A percentile compares a stretch with the other conserved stretches of the same genome.
These are phyloP conservation scores for Colletotrichum paranaense DNA, from an alignment of 2,329 filamentous ascomycete genomes.

Conservation along the genomic window DNA sequence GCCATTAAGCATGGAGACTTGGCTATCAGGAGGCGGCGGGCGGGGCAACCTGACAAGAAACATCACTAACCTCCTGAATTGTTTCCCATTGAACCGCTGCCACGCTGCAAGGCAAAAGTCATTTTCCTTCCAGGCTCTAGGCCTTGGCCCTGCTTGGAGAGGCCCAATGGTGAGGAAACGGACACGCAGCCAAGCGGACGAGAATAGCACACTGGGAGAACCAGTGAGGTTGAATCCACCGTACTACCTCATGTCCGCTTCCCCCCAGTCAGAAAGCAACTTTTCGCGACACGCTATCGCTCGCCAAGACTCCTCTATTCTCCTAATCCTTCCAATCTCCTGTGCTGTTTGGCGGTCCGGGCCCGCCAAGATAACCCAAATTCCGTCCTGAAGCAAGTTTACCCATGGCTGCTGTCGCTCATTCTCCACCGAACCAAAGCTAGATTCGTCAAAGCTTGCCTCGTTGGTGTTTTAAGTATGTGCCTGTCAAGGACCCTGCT, in stretches of 20 bases:
- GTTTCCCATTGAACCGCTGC: not conserved
- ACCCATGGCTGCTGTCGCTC: not conserved
- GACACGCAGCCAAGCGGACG: not conserved
- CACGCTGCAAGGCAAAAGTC: not conserved
- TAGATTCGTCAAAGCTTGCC: constrained; percentile 4
- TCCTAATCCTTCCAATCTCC: constrained; percentile 26
- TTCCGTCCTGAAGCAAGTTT: constrained; percentile 20
- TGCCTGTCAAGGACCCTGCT: not conserved
- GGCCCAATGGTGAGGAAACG: not conserved
- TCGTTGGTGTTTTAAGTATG: constrained; percentile 1
- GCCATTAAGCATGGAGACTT: not conserved
- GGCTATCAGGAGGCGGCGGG: not conserved
- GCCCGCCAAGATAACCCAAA: constrained; percentile 11
- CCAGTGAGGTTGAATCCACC: constrained; percentile 12
- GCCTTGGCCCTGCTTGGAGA: not conserved
- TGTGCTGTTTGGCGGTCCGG: not conserved
- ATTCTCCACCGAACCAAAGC: not conserved
- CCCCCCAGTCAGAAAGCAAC: not conserved
- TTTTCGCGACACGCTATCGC: constrained; percentile 18
- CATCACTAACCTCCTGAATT: not conserved
- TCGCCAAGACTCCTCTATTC: constrained; percentile 21
- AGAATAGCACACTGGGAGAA: constrained; percentile 8
- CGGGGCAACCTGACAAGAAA: not conserved
- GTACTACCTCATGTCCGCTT: not conserved
- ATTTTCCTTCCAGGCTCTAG: not conserved